Evolutionary conservation across 2,329 filamentous ascomycete genomes (phyloP).

Genomic region (Canariomyces notabilis): DNA sequence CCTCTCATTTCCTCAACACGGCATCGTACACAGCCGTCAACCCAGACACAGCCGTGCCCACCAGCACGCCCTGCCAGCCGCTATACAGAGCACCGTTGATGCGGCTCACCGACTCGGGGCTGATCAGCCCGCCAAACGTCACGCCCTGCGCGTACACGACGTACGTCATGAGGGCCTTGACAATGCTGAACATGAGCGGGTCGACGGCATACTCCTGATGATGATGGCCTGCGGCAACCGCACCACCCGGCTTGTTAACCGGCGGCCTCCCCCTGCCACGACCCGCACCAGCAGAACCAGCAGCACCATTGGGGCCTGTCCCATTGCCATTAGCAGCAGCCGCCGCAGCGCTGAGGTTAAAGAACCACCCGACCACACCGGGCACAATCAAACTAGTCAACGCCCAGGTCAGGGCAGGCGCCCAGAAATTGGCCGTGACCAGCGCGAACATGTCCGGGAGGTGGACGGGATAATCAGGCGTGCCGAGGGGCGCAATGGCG

Average conservation of each 20-base stretch:
- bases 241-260: not conserved
- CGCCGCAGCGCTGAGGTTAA: slow-evolving; percentile 72
- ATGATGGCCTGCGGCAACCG: too few species aligned
- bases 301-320: slow-evolving; percentile 28
- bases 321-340: too few species aligned
- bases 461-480: slow-evolving; percentile 56
- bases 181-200: slow-evolving; percentile 83
- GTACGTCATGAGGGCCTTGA: slow-evolving; percentile 77
- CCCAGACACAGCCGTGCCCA: slow-evolving; percentile 62
- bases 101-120: slow-evolving; percentile 52
- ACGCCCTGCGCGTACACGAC: slow-evolving; percentile 69
- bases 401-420: slow-evolving; percentile 70
- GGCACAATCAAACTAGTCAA: slow-evolving; percentile 68
- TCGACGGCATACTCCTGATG: slow-evolving; percentile 62
- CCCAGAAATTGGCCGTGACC: slow-evolving; percentile 77
- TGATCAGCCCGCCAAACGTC: slow-evolving; percentile 58
- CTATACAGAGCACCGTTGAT: slow-evolving; percentile 66
- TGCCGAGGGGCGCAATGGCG: slow-evolving; percentile 50
- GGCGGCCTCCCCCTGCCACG: not conserved
- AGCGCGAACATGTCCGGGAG: slow-evolving; percentile 78
- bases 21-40: slow-evolving; percentile 73
- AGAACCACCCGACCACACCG: slow-evolving; percentile 73
- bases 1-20: slow-evolving; percentile 59
- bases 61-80: slow-evolving; percentile 64
- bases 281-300: not conserved